Evolutionary conservation across 805 yeast species (phyloP).

Genomic region (Kazachstania martiniae): DNA sequence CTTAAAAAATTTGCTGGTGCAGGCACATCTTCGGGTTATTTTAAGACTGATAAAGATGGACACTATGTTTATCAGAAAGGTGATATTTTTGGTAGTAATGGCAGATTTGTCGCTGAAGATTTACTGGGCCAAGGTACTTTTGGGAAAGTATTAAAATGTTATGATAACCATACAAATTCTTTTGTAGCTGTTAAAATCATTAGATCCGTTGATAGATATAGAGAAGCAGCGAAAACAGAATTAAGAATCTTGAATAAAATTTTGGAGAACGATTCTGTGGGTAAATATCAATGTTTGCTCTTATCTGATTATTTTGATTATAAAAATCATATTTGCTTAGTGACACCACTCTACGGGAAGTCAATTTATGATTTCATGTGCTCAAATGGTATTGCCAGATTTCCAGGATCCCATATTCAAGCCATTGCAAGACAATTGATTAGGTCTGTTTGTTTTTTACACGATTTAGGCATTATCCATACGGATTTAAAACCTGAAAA

Average conservation of each 20-base stretch:
- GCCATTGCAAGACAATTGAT: slow-evolving; percentile 78
- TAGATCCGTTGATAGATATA: slow-evolving; percentile 81
- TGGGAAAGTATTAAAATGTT: slow-evolving; percentile 95
- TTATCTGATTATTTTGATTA: slow-evolving; percentile 84
- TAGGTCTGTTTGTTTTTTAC: slow-evolving; percentile 77
- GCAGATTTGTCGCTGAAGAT: slow-evolving; percentile 52
- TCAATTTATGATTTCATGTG: slow-evolving; percentile 87
- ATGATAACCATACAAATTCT: slow-evolving; percentile 36
- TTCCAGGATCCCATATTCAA: slow-evolving; percentile 89
- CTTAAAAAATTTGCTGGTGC: neutral
- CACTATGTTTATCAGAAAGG: slow-evolving; percentile 55
- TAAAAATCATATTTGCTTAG: slow-evolving; percentile 87
- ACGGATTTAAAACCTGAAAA: slow-evolving; percentile 97
- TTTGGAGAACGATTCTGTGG: slow-evolving; percentile 34
- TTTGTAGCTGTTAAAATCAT: slow-evolving; percentile 87
- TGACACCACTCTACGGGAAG: slow-evolving; percentile 76
- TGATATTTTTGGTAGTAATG: slow-evolving; percentile 52
- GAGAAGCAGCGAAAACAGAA: slow-evolving; percentile 93
- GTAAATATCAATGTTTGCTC: slow-evolving; percentile 66
- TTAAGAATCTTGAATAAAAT: slow-evolving; percentile 50
- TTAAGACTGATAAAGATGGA: slow-evolving; percentile 50
- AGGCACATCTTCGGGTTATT: slow-evolving; percentile 3
- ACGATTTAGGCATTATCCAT: slow-evolving; percentile 82
- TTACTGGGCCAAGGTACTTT: slow-evolving; percentile 93
- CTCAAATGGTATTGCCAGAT: slow-evolving; percentile 71